phyloP scores from a whole-genome alignment of 2,329 filamentous ascomycete species.

The Eutypella sp. region DNA sequence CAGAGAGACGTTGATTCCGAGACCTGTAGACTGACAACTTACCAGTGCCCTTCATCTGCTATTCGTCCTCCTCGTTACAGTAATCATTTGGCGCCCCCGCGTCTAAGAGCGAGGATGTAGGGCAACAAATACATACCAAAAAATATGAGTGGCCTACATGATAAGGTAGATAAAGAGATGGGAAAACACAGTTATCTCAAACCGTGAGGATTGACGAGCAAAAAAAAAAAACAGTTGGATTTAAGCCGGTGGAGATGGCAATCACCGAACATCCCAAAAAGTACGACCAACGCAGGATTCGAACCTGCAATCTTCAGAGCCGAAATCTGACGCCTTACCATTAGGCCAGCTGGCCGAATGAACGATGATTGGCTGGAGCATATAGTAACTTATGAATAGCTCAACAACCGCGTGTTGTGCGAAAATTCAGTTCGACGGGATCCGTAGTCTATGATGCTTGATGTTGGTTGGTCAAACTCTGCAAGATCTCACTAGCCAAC shows the following conservation, averaged over 20 bases:
- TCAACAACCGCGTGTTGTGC: not conserved
- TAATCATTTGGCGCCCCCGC: not conserved
- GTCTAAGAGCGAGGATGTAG: not conserved
- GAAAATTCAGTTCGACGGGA: no score
- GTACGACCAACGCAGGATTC: not conserved
- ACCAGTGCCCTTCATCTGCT: not conserved
- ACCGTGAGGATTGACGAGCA: no score
- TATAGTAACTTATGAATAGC: no score
- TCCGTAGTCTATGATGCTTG: no score
- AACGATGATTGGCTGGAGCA: fast-evolving
- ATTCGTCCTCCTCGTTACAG: not conserved
- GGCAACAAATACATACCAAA: not conserved
- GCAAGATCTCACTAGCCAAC: no score
- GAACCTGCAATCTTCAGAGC: slow-evolving; percentile 1
- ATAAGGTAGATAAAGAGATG: no score
- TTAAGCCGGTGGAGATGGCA: no score
- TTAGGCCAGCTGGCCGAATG: not conserved
- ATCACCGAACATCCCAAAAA: not conserved
- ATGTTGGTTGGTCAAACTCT: no score
- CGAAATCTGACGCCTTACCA: not conserved
- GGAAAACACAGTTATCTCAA: no score
- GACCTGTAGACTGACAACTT: no score
- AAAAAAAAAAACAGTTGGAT: not conserved
- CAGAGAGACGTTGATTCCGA: not conserved
- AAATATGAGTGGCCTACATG: no score